Conservation (phyloP, 352 stramenopile species). For the Phytophthora hybrid region DNA sequence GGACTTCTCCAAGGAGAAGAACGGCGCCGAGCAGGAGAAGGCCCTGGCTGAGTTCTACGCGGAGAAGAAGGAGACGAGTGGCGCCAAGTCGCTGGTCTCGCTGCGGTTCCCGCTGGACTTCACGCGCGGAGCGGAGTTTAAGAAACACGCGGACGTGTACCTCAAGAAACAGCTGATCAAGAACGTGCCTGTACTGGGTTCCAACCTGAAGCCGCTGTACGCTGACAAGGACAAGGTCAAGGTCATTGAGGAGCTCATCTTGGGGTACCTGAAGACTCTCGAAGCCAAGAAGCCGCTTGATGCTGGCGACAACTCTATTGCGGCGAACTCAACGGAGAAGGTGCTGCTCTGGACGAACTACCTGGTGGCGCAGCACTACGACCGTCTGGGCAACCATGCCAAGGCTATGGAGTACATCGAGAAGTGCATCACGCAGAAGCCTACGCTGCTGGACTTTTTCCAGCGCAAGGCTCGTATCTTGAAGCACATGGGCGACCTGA, state of each 20-base stretch:
- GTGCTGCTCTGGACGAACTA: conserved; percentile 93
- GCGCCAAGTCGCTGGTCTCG: conserved; percentile 81
- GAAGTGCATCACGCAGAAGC: conserved; percentile 93
- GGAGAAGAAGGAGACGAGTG: conserved; percentile 52
- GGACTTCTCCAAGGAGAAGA: conserved; percentile 55
- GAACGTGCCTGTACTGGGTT: conserved; percentile 94
- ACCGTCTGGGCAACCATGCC: conserved; percentile 87
- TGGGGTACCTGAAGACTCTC: conserved; percentile 85
- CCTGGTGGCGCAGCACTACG: conserved; percentile 93
- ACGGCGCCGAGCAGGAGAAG: conserved; percentile 53
- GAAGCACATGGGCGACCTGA: conserved; percentile 94
- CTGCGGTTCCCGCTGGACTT: conserved; percentile 94
- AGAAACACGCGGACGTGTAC: conserved; percentile 64
- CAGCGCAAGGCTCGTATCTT: conserved; percentile 94
- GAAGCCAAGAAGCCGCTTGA: conserved; percentile 68
- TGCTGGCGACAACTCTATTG: conserved; percentile 41
- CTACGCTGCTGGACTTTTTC: conserved; percentile 94
- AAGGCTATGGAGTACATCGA: conserved; percentile 93
- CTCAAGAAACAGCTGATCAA: conserved; percentile 86
- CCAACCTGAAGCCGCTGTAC: conserved; percentile 94
- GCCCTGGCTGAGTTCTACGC: conserved; percentile 67
- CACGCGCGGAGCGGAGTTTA: conserved; percentile 80
- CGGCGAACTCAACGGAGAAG: conserved; percentile 35
- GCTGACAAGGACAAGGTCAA: conserved; percentile 60
- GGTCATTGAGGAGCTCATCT: conserved; percentile 77